Base-by-base conservation (phyloP, 768 basidiomycete species). In the Porpolomopsis calyptriformis region DNA sequence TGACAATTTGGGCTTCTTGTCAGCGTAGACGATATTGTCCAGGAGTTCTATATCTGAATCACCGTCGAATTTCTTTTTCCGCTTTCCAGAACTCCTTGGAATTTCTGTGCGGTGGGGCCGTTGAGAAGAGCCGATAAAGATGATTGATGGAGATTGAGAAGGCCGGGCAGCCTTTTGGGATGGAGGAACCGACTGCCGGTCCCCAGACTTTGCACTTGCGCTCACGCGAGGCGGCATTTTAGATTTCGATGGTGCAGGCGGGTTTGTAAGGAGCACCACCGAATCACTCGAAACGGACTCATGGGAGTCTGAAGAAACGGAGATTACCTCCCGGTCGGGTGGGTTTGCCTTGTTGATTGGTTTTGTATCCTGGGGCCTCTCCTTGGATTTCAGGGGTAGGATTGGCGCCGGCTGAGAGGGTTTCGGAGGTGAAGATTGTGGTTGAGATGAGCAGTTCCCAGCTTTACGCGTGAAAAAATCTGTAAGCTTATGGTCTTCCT, bases 401-500 rank as follows among this genome's bases (percentile, higher is more conserved):
- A 12, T 6, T 33, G 4, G 26, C 8, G 22, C 33, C 8, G 14
- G 19, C 22, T 43, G 27, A 14, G 40, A 20, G 18, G 36, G 14
- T 8, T 16, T 8, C 9, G 27, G 33, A 45, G 49, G 40, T 23
- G 53, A 47, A 27, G 59, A 55, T 10, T 51, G 20, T 11, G 52
- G 23, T 4, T 10, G 35, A n/a, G 49, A 23, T n/a, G n/a, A n/a
- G n/a, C n/a, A n/a, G n/a, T n/a, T n/a, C 26, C 54, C 46, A 1
- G 56, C 49, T 52, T 51, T 65, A 34, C 64, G 67, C 29, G 58
- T 23, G 46, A 77, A 77, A 53, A 72, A 78, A 31, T 73, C 67
- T 5, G 72, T 73, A 20, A 78, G 26, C 22, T 47, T 47, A 12
- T 42, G 27, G 19, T 26, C 36, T 14, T 36, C 14, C n/a, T 22